phyloP scores from a whole-genome alignment of 768 basidiomycete species.

The Agrocybe praecox region DNA sequence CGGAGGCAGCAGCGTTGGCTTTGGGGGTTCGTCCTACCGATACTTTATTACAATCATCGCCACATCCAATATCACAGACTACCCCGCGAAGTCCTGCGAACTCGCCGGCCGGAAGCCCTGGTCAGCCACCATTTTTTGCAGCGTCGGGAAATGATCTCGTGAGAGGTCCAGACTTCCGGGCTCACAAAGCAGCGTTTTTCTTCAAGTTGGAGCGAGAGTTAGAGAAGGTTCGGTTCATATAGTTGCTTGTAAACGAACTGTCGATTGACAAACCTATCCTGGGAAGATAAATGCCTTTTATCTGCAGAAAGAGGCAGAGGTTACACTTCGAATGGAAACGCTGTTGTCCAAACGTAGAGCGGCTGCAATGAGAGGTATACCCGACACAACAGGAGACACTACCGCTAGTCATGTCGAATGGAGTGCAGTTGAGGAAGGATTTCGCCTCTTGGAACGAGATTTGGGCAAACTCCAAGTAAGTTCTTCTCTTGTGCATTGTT shows the following conservation, averaged over 20 bases:
- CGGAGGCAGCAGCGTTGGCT: slow-evolving; percentile 87
- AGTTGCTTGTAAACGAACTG: neutral
- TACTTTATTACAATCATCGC: slow-evolving; percentile 31
- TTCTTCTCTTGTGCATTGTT: neutral
- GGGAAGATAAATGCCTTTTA: slow-evolving; percentile 96
- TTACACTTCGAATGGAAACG: slow-evolving; percentile 89
- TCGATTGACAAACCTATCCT: neutral
- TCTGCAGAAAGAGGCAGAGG: slow-evolving; percentile 94
- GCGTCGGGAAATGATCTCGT: slow-evolving; percentile 67
- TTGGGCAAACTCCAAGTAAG: slow-evolving; percentile 90
- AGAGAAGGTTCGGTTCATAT: slow-evolving; percentile 73
- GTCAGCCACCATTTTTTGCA: slow-evolving; percentile 61
- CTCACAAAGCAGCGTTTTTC: slow-evolving; percentile 97
- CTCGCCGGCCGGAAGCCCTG: slow-evolving; percentile 43
- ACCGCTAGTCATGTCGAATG: slow-evolving; percentile 81
- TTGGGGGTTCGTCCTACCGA: slow-evolving; percentile 72
- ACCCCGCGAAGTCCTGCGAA: slow-evolving; percentile 31
- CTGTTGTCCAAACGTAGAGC: slow-evolving; percentile 92
- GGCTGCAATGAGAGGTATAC: slow-evolving; percentile 69
- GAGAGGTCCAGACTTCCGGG: slow-evolving; percentile 84
- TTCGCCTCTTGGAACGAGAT: slow-evolving; percentile 91
- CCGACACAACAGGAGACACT: slow-evolving; percentile 65
- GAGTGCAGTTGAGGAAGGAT: slow-evolving; percentile 96
- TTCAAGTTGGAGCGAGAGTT: slow-evolving; percentile 97
- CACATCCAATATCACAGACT: slow-evolving; percentile 31